Evolutionary conservation across 371 early-diverging fungal species (phyloP), one percentile per base, ranked within the genome.

Genomic region (Chytridiales sp.): DNA sequence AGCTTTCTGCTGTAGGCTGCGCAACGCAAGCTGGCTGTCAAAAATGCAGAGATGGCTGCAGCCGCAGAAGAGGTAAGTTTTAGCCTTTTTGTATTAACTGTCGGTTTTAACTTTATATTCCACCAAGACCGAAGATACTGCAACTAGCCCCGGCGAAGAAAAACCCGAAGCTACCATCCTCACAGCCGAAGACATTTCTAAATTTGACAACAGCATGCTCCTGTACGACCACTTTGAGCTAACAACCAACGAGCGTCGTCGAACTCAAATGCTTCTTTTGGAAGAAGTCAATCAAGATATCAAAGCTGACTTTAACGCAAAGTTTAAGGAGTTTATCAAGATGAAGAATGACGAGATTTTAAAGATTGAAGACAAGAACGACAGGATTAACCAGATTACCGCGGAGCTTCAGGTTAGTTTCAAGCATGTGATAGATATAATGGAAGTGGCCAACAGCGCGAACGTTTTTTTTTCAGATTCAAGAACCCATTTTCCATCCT

Each of bases 331-430:
- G 24, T 30, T 70, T 39, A 29, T 60, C 24, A 68, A 71, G 42
- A n/a, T 57, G 17, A 83, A 83, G 61, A 58, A 59, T 27, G 79
- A 81, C 43, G 79, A 75, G 30, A 73, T 83, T 24, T 26, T 62
- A 3, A 76, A 73, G 49, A 80, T 83, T 47, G 78, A 79, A 39
- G 83, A 83, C 32, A 79, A 75, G 57, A 75, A 80, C 56, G 80
- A 80, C 24, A 60, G 83, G 15, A 77, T 81, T 17, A n/a, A 39
- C 4, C 58, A 47, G 15, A 81, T 83, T 30, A 54, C 76, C 38
- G 52, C 41, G 0, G 79, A 83, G 59, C 59, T 83, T 19, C 67
- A 66, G 64, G 69, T 64, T 19, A 24, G 6, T n/a, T 49, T 34
- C 9, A 41, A n/a, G n/a, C n/a, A n/a, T n/a, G n/a, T n/a, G n/a